Evolutionary conservation across 768 basidiomycete genomes (phyloP).

Genomic region (Suillus brevipes): DNA sequence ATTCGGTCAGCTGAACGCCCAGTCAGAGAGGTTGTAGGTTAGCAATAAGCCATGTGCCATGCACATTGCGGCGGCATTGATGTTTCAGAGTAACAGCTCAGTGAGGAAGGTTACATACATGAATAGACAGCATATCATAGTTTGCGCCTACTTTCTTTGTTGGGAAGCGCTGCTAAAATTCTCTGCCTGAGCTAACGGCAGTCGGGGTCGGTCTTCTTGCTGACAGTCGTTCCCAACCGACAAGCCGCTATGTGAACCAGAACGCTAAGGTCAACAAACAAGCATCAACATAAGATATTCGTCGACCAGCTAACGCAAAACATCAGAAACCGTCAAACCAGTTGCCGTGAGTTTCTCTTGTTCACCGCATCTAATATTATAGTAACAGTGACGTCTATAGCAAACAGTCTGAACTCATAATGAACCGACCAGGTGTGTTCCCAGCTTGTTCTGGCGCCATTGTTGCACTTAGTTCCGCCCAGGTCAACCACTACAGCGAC

Average conservation of each 20-base stretch:
- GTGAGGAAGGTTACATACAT: not conserved
- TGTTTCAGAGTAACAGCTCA: not conserved
- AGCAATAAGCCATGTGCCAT: not conserved
- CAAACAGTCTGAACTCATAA: slow-evolving; percentile 21
- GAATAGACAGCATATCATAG: not conserved
- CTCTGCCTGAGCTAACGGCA: not conserved
- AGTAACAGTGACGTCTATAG: not conserved
- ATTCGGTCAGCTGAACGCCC: not conserved
- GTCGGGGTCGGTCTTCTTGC: not conserved
- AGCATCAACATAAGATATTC: slow-evolving; percentile 25
- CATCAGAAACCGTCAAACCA: slow-evolving; percentile 13
- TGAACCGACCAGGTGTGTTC: slow-evolving; percentile 63
- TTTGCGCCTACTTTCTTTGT: not conserved
- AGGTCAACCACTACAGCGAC: slow-evolving; percentile 84
- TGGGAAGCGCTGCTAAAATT: not conserved
- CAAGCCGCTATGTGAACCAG: not conserved
- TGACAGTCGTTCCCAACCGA: not conserved
- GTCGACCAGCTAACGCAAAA: slow-evolving; percentile 17
- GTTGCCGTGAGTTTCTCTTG: slow-evolving; percentile 10
- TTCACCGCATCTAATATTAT: not conserved
- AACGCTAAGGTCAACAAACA: slow-evolving; percentile 21
- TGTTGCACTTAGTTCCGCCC: slow-evolving; percentile 24
- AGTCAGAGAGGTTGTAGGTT: not conserved
- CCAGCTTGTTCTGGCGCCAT: slow-evolving; percentile 14
- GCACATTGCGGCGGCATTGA: not conserved